Percentiles rank a stretch among this genome's conserved stretches.
phyloP scores from a whole-genome alignment of 306 rosid species.

The Dryas alaskensis region DNA sequence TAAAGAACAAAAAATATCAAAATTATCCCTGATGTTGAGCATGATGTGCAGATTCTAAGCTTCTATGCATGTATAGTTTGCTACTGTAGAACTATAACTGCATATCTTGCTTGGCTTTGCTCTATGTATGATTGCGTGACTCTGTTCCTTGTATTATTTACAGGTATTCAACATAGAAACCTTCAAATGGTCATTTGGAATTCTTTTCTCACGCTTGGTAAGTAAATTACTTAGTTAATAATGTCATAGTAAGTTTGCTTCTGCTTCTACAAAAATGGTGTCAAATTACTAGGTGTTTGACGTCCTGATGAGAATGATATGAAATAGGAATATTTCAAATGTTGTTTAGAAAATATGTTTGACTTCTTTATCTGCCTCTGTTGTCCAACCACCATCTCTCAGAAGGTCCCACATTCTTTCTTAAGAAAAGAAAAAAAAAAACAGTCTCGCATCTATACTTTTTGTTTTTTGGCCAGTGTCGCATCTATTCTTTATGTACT shows the following conservation, averaged over 20 bases:
- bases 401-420: not conserved
- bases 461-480: not conserved
- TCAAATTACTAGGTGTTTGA: not conserved
- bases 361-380: not conserved
- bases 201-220: slow-evolving; percentile 96
- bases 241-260: slow-evolving; percentile 9
- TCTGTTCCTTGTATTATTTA: slow-evolving; percentile 30
- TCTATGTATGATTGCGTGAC: slow-evolving; percentile 26
- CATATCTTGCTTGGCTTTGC: slow-evolving; percentile 19
- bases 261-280: slow-evolving; percentile 8
- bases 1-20: not conserved
- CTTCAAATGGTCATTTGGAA: slow-evolving; percentile 97
- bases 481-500: not conserved
- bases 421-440: no score
- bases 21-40: not conserved
- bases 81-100: not conserved
- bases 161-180: slow-evolving; percentile 89
- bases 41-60: not conserved
- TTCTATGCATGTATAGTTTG: not conserved
- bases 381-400: not conserved
- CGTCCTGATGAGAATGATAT: not conserved
- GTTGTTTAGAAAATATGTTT: not conserved
- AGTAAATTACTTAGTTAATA: slow-evolving; percentile 27
- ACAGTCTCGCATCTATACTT: not conserved
- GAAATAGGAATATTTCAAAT: not conserved